A percentile compares a stretch with the other conserved stretches of the same genome.
phyloP scores from a whole-genome alignment of 305 asterid genomes.

The Petunia hybrid region DNA sequence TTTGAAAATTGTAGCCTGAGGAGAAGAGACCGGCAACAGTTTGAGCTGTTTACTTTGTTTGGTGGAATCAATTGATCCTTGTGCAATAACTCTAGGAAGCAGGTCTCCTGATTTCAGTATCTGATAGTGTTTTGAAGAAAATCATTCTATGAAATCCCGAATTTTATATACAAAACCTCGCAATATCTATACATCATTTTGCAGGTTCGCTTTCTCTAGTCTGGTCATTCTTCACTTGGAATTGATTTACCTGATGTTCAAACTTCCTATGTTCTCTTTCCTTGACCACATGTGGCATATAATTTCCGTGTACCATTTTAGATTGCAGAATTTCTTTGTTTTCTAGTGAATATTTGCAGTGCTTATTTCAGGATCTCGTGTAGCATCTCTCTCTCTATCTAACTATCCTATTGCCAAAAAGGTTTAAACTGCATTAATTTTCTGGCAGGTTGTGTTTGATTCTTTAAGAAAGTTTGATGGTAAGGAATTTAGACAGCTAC shows the following conservation, averaged over 20 bases:
- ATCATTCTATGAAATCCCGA: not conserved
- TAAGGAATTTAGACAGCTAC: conserved; percentile 86
- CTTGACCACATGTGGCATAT: not conserved
- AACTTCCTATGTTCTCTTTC: conserved; percentile 18
- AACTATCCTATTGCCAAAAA: conserved; percentile 9
- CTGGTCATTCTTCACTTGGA: not conserved
- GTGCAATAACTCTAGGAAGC: not conserved
- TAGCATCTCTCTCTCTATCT: not conserved
- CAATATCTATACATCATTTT: conserved; percentile 1
- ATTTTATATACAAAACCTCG: not conserved
- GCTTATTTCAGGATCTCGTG: conserved; percentile 24
- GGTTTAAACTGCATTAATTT: conserved; percentile 29
- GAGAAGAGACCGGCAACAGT: not conserved
- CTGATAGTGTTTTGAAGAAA: conserved; percentile 24
- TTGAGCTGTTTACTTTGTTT: not conserved
- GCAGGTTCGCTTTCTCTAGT: conserved; percentile 5
- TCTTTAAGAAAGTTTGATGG: conserved; percentile 93
- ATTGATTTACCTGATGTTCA: conserved; percentile 19
- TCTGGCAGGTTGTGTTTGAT: conserved; percentile 94
- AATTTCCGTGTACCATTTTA: conserved; percentile 4
- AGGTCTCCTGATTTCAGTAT: conserved; percentile 17
- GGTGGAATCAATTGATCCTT: conserved; percentile 19
- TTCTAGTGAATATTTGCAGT: not conserved
- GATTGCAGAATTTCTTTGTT: conserved; percentile 24
- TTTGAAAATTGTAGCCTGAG: conserved; percentile 16